Evolutionary conservation across 2,329 filamentous ascomycete genomes (phyloP).

Genomic region (Rhinocladiella mackenziei): DNA sequence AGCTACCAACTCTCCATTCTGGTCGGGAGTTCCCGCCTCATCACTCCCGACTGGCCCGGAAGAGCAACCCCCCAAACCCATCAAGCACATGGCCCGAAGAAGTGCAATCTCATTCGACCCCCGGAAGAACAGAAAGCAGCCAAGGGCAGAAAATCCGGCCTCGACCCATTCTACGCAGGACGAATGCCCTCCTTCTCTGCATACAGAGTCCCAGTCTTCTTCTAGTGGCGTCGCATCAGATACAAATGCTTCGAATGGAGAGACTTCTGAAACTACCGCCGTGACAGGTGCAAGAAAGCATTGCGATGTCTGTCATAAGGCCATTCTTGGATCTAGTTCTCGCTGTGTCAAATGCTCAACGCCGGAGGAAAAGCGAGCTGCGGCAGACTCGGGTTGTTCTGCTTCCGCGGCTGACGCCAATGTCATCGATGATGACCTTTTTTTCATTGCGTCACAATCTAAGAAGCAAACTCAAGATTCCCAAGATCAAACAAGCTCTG

Average conservation of each 20-base stretch:
- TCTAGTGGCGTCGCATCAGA: too few species aligned
- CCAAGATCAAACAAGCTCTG: neutral
- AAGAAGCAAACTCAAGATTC: neutral
- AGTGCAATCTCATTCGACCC: conserved; percentile 1
- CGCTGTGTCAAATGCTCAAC: conserved; percentile 3
- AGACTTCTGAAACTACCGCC: neutral
- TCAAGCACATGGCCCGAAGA: conserved; percentile 1
- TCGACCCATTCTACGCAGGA: neutral
- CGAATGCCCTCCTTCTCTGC: too few species aligned
- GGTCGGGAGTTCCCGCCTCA: too few species aligned
- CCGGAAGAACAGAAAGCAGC: conserved; percentile 1
- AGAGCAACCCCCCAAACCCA: neutral
- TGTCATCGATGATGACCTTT: too few species aligned
- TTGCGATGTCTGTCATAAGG: conserved; percentile 5
- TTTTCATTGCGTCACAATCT: neutral
- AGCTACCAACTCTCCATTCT: too few species aligned
- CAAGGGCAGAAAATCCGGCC: neutral
- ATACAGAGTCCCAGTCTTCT: too few species aligned
- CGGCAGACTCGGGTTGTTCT: neutral
- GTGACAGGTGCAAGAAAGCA: neutral
- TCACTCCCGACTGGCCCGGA: too few species aligned
- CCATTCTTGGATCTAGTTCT: conserved; percentile 1
- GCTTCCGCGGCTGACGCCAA: too few species aligned
- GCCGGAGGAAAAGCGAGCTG: neutral
- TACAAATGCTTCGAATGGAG: neutral